Evolutionary conservation across 192 early-diverging fungal species (phyloP).

Genomic region (Fimicolochytrium jonesii): DNA sequence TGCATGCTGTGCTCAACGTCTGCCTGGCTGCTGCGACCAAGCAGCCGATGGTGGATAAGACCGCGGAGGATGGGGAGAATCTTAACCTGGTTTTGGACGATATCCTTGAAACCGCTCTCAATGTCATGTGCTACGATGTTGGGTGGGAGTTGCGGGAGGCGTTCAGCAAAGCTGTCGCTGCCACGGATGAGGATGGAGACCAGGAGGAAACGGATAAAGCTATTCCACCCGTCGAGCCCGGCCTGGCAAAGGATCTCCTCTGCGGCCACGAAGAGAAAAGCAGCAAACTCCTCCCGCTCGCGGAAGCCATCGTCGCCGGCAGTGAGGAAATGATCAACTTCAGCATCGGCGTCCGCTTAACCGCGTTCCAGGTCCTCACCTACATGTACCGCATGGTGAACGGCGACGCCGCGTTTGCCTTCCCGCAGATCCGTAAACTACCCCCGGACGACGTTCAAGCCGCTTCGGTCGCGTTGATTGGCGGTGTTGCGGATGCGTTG

Average conservation of each 20-base stretch:
- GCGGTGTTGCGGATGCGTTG: neutral
- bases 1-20: slow-evolving; percentile 21
- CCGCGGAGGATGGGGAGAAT: too few species aligned
- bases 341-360: slow-evolving; percentile 9
- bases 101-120: slow-evolving; percentile 7
- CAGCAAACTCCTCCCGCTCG: slow-evolving; percentile 7
- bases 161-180: neutral
- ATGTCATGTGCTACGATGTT: slow-evolving; percentile 17
- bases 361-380: slow-evolving; percentile 17
- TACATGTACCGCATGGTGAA: slow-evolving; percentile 11
- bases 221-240: too few species aligned
- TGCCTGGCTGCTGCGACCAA: slow-evolving; percentile 2
- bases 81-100: neutral
- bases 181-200: neutral
- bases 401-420: slow-evolving; percentile 10
- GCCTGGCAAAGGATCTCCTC: too few species aligned
- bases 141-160: slow-evolving; percentile 16
- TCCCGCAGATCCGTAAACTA: neutral
- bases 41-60: too few species aligned
- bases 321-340: slow-evolving; percentile 10
- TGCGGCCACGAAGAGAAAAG: neutral
- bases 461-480: neutral
- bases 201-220: too few species aligned
- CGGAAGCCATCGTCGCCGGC: slow-evolving; percentile 26
- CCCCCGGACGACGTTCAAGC: slow-evolving; percentile 13